Base-by-base conservation (phyloP, 495 filamentous ascomycete species). In the Durotheca rogersii region DNA sequence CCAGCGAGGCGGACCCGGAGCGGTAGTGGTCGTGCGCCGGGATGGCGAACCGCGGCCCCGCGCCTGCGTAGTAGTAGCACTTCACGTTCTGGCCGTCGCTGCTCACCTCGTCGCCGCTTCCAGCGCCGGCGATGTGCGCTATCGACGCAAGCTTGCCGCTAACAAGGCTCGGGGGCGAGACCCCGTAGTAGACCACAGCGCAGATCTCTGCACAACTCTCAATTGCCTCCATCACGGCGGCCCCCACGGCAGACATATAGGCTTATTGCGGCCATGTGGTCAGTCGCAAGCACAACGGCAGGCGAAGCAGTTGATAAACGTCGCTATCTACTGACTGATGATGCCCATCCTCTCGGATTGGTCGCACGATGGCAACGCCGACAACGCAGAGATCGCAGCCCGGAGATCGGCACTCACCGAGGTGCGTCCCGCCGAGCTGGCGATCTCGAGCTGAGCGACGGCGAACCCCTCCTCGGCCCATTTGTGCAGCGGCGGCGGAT, bases 401-500 rank as follows among this genome's bases (percentile, higher is more conserved):
- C 61, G 23, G 10, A 56, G 51, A 40, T 52, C 41, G 39, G 48
- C 51, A 2, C 15, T 17, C 42, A 49, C 31, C 7, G 36, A 30
- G 3, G 23, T 20, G 6, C 47, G 53, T 31, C 34, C 4, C 9
- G 39, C 15, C 35, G 55, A 33, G 14, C 41, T 42, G 0, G 29
- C 29, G 2, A 41, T 23, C 6, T 39, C 50, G 0, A 80, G 51
- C 52, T 77, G 71, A 0, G 64, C 75, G 2, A 80, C 76, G 1
- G 75, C 69, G 43, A 74, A 82, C 4, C 80, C 74, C 63, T 82
- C 79, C 58, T 83, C 79, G 3, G 79, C 80, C 78, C 80, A 83
- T 67, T 82, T 83, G 41, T 71, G 55, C 15, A 72, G 47, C 1
- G 76, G 78, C 14, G 70, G 67, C 1, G 77, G 77, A 17, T 71